Base-by-base conservation (phyloP, 305 asterid genomes). In the Ilex paraguariensis region DNA sequence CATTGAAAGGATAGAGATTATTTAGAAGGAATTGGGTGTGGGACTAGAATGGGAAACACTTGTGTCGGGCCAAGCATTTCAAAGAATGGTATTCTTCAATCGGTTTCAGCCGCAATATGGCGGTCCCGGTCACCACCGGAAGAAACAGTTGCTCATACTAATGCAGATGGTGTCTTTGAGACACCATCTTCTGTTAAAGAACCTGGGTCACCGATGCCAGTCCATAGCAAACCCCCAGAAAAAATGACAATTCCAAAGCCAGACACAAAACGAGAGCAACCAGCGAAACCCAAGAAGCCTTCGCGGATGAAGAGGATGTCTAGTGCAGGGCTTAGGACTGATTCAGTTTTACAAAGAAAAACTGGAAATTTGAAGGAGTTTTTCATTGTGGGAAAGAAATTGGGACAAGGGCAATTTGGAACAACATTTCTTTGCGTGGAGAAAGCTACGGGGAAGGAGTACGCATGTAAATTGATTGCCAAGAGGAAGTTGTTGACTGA, bases 331-430 rank as follows among this genome's bases (percentile, higher is more conserved):
- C 91, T 86, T 12, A 74, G 80, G 74, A 79, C 85, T 6, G 88
- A 82, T n/a, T 83, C 90, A 9, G 95, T 86, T 15, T 66, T 86
- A 21, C 88, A 72, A 32, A 62, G 82, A 72, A 81, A 74, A 70
- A 86, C 95, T 6, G 88, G 84, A 65, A 83, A 79, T 56, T 60
- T 83, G 65, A 86, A 79, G 77, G 91, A 86, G 69, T 77, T 77
- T 44, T 86, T 79, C 55, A 77, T 68, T 33, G 61, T 86, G 32
- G 91, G 95, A 5, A 86, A 81, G 84, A 86, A 80, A 69, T 71
- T 86, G 71, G 95, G 95, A 48, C 95, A 86, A 61, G 95, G 95
- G 72, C 95, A 86, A 70, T 86, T 86, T 48, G 95, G 95, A 14
- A 79, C 80, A 3, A 86, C 94, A 2, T 86, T 86, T 68, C 65